Evolutionary conservation across 331 rosid genomes (phyloP).

Genomic region (Pyracantha coccinea): DNA sequence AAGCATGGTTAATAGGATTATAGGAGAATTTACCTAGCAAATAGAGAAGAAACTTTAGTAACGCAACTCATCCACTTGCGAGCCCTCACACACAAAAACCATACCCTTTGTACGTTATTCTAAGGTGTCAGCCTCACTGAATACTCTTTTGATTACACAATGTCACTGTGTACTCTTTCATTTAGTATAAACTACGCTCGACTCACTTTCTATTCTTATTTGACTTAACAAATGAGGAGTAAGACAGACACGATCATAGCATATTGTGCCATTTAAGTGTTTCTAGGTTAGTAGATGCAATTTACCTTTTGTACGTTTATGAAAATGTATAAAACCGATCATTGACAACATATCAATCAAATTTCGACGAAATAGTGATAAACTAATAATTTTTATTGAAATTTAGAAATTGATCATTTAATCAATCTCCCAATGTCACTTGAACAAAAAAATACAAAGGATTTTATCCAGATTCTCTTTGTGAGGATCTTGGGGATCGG

Average conservation of each 20-base stretch:
- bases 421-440: not conserved
- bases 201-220: no score
- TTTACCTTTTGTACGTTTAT: no score
- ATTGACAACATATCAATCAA: rapidly evolving
- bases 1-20: not conserved
- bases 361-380: no score
- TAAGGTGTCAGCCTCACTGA: rapidly evolving
- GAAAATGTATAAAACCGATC: not conserved
- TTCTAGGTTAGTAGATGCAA: not conserved
- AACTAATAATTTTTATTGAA: no score
- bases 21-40: not conserved
- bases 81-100: not conserved
- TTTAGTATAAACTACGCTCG: no score
- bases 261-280: no score
- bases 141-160: no score
- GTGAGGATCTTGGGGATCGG: no score
- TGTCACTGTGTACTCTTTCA: no score
- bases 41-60: not conserved
- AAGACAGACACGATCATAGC: rapidly evolving
- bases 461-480: no score
- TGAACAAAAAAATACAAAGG: not conserved
- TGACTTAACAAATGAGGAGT: not conserved
- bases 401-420: no score
- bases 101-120: no score
- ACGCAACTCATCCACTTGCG: not conserved